Base-by-base conservation (phyloP, 2,329 filamentous ascomycete genomes). In the Cytospora chrysosperma region DNA sequence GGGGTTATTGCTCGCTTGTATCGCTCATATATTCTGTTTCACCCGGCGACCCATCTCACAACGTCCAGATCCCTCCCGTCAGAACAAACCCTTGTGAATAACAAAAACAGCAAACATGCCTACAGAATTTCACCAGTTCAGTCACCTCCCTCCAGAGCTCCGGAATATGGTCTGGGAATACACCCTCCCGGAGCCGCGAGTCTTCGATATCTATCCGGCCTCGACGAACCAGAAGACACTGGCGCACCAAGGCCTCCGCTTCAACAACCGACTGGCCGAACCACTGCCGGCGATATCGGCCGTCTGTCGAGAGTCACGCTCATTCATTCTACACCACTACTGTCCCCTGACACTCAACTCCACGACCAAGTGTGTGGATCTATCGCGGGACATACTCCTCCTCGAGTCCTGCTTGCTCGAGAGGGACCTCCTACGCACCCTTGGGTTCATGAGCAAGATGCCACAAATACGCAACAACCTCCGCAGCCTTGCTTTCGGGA, bases 371-470 rank as follows among this genome's bases (percentile, higher is more conserved):
- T 78, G 76, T 51, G 73, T 82, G 65, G 78, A 81, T 65, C 74
- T 81, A 12, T 72, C 74, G 32, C 76, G 79, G 37, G 79, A 82
- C 65, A 75, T 81, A 43, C 70, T 82, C 37, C 71, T 82, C 27
- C 75, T 82, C 37, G 79, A 82, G 67, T 79, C 79, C 1, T 81
- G 81, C 67, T 72, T 82, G 10, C 77, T 80, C 56, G 77, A 81
- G 67, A 78, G 80, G 70, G 73, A 78, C 56, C 72, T 82, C 24
- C 73, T 81, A 65, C 79, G 79, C 50, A 77, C 79, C 19, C 71
- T 81, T 52, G 75, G 78, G 32, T 77, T 81, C 56, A 75, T 82
- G 69, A 76, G 76, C 68, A 78, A 80, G 69, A 76, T 81, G 54
- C 75, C 79, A 21, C 72, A 78, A 6, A 71, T 81, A 34, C 74